Conservation (phyloP, 495 filamentous ascomycete genomes). For the Cercophora samala region DNA sequence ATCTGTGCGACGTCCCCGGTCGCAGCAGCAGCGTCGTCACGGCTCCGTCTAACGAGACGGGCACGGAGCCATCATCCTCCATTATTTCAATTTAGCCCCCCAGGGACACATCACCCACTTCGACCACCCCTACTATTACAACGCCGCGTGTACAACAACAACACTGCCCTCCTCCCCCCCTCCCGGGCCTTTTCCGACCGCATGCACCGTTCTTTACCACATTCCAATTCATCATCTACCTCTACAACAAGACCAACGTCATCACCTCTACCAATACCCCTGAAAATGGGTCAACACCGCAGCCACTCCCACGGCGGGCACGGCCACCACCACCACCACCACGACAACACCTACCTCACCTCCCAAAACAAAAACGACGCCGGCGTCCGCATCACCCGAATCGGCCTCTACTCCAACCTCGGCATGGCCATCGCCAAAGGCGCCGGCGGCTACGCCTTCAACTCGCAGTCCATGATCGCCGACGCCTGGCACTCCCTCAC, state of each 20-base stretch:
- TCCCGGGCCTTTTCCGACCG: slow-evolving; percentile 27
- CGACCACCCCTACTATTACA: slow-evolving; percentile 13
- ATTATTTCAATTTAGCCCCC: slow-evolving; percentile 21
- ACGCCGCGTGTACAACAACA: slow-evolving; percentile 34
- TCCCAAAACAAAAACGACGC: slow-evolving; percentile 88
- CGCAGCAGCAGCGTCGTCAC: slow-evolving; percentile 24
- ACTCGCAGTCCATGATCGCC: slow-evolving; percentile 88
- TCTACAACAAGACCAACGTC: not conserved
- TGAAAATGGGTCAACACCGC: not conserved
- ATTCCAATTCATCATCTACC: slow-evolving; percentile 3
- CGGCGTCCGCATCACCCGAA: slow-evolving; percentile 88
- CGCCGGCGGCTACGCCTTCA: slow-evolving; percentile 85
- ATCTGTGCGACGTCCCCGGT: slow-evolving; percentile 28
- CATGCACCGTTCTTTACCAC: slow-evolving; percentile 18
- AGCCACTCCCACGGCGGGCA: slow-evolving; percentile 42
- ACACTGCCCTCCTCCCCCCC: slow-evolving; percentile 28
- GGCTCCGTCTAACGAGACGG: slow-evolving; percentile 19
- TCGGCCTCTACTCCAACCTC: slow-evolving; percentile 88
- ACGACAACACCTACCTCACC: slow-evolving; percentile 85
- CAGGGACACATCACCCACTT: slow-evolving; percentile 34
- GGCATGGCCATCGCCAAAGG: slow-evolving; percentile 93
- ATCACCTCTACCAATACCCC: slow-evolving; percentile 2
- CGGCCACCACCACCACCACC: slow-evolving; percentile 61
- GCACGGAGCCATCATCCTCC: slow-evolving; percentile 21
- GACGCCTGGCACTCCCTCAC: slow-evolving; percentile 94